Percentiles rank a stretch among this genome's conserved stretches.
phyloP scores from a whole-genome alignment of 2,329 filamentous ascomycete species.

The Esteya vermicola region DNA sequence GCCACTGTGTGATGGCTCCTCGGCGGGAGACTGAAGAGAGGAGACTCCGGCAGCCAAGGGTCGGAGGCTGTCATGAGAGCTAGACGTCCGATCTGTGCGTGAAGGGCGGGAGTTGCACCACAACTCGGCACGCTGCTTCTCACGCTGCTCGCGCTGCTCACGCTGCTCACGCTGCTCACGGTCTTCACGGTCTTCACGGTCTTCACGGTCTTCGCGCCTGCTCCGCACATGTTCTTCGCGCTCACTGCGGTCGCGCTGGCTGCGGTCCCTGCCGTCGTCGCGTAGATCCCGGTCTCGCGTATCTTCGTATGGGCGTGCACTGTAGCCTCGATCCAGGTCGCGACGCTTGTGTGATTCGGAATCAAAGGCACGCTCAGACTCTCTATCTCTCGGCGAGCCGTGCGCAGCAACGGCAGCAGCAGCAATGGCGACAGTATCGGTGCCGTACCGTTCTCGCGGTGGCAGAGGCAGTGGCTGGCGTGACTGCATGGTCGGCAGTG shows the following conservation, averaged over 20 bases:
- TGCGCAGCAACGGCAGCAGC: neutral
- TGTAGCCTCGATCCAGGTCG: slow-evolving; percentile 2
- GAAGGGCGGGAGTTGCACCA: slow-evolving; percentile 34
- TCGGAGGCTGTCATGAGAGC: slow-evolving; percentile 36
- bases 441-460: slow-evolving; percentile 2
- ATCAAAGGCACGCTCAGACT: neutral
- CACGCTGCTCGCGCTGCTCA: slow-evolving; percentile 9
- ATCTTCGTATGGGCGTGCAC: neutral
- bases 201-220: no score
- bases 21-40: slow-evolving; percentile 25
- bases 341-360: slow-evolving; percentile 7
- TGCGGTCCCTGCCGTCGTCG: slow-evolving; percentile 1
- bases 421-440: neutral
- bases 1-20: slow-evolving; percentile 35
- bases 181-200: neutral
- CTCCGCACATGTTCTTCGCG: neutral
- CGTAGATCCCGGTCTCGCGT: neutral
- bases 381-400: neutral
- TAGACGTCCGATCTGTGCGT: slow-evolving; percentile 30
- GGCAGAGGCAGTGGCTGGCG: slow-evolving; percentile 6
- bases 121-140: slow-evolving; percentile 24
- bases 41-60: slow-evolving; percentile 27
- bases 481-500: slow-evolving; percentile 3
- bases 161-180: neutral
- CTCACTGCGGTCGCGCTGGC: neutral